These are phyloP conservation scores for Talaromyces islandicus DNA, from an alignment of 2,329 filamentous ascomycete genomes.

Conservation along the genomic window DNA sequence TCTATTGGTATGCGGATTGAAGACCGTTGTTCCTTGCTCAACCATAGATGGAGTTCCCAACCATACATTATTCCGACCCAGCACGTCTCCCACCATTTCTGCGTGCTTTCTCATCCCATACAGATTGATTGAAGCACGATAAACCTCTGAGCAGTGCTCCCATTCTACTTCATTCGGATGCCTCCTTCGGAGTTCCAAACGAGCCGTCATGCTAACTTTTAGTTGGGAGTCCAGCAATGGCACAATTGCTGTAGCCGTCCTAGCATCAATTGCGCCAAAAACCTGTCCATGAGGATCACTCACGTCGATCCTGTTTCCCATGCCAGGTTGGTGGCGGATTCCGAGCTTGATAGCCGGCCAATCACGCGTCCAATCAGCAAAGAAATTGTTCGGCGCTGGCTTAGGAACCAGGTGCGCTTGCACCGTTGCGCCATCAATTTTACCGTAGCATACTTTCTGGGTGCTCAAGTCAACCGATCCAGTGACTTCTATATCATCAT, in stretches of 20 bases:
- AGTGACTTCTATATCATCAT: conserved; percentile 36
- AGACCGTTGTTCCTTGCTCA: conserved; percentile 62
- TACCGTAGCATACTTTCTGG: conserved; percentile 75
- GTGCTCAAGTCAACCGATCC: conserved; percentile 55
- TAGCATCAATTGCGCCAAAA: conserved; percentile 70
- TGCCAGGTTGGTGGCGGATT: conserved; percentile 55
- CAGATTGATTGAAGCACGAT: conserved; percentile 66
- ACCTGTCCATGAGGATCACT: conserved; percentile 64
- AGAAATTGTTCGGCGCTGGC: conserved; percentile 55
- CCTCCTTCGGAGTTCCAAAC: conserved; percentile 62
- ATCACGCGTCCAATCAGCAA: conserved; percentile 45
- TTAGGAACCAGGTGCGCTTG: conserved; percentile 66
- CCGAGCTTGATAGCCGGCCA: conserved; percentile 72
- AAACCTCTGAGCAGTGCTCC: conserved; percentile 53
- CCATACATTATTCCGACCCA: conserved; percentile 62
- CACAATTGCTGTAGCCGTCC: conserved; percentile 61
- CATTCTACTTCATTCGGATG: conserved; percentile 60
- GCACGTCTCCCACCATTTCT: conserved; percentile 59
- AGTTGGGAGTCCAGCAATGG: conserved; percentile 65
- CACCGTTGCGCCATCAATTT: conserved; percentile 62
- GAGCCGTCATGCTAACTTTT: conserved; percentile 65
- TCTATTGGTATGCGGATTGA: conserved; percentile 66
- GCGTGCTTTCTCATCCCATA: conserved; percentile 69
- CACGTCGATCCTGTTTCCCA: conserved; percentile 60
- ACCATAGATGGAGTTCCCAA: conserved; percentile 61